Evolutionary conservation across 225 moss, liverwort and hornwort genomes (phyloP).

Genomic region (Climacium dendroides): DNA sequence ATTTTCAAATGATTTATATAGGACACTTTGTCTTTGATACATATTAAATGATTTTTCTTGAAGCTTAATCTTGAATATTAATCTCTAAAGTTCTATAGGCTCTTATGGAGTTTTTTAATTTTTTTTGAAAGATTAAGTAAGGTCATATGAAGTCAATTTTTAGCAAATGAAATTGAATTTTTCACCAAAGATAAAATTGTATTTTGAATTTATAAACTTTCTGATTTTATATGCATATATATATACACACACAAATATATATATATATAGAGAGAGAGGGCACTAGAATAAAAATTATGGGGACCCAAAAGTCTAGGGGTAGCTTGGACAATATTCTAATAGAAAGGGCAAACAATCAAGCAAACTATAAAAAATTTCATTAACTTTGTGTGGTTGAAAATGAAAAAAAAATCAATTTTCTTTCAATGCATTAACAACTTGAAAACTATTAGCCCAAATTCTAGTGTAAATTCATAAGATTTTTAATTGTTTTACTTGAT

Average conservation of each 20-base stretch:
- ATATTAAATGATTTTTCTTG: neutral
- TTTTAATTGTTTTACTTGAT: neutral
- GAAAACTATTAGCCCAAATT: neutral
- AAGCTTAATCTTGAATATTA: neutral
- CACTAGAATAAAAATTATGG: neutral
- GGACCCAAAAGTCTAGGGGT: neutral
- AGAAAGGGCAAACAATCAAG: neutral
- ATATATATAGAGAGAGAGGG: too few species aligned
- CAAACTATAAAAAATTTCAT: too few species aligned
- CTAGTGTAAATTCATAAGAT: neutral
- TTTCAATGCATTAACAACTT: too few species aligned
- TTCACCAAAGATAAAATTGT: neutral
- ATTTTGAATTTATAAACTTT: too few species aligned
- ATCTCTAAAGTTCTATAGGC: too few species aligned
- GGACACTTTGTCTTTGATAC: too few species aligned
- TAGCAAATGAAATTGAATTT: neutral
- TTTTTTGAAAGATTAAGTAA: fast-evolving
- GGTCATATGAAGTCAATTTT: neutral
- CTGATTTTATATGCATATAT: too few species aligned
- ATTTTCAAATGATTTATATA: too few species aligned
- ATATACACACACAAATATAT: too few species aligned
- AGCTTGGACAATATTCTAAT: too few species aligned
- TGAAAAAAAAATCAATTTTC: neutral
- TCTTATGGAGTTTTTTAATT: neutral
- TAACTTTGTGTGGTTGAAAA: neutral